Evolutionary conservation across 2,329 filamentous ascomycete species (phyloP).

Genomic region (Remersonia thermophila): DNA sequence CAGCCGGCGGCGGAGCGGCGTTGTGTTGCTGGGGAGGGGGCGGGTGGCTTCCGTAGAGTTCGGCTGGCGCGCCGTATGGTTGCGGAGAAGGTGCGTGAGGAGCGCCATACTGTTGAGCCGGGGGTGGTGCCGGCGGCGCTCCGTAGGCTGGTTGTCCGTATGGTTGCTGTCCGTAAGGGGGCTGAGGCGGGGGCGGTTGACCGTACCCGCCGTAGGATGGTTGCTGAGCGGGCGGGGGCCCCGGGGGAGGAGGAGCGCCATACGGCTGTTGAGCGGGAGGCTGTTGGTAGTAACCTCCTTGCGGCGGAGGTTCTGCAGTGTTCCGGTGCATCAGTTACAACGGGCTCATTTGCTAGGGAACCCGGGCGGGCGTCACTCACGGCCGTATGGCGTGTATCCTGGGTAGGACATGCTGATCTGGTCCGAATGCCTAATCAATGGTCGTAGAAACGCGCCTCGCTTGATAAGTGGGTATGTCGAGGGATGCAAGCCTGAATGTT

Average conservation of each 20-base stretch:
- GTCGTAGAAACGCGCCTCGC: too few relatives aligned
- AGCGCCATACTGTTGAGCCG: neutral
- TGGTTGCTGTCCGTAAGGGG: neutral
- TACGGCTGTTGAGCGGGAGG: constrained; percentile 20
- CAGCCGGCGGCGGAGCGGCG: constrained; percentile 13
- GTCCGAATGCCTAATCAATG: too few relatives aligned
- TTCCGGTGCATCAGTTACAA: constrained; percentile 1
- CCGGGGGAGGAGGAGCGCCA: constrained; percentile 17
- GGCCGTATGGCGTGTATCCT: constrained; percentile 25
- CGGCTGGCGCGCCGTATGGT: constrained; percentile 13
- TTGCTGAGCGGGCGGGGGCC: constrained; percentile 6
- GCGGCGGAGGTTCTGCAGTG: constrained; percentile 16
- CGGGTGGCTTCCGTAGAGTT: constrained; percentile 10
- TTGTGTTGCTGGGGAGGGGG: too few relatives aligned
- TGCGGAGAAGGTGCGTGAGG: constrained; percentile 1
- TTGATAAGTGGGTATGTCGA: too few relatives aligned
- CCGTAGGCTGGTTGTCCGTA: constrained; percentile 17
- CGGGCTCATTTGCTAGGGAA: neutral
- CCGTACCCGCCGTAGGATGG: constrained; percentile 6
- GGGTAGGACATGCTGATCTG: constrained; percentile 22
- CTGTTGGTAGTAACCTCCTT: constrained; percentile 21
- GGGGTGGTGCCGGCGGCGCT: constrained; percentile 6
- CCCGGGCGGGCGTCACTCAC: too few relatives aligned
- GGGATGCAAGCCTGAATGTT: too few relatives aligned
- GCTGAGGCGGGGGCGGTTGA: constrained; percentile 3